Evolutionary conservation across 345 rosid genomes (phyloP).

Genomic region (Bruguiera gymnorhiza): DNA sequence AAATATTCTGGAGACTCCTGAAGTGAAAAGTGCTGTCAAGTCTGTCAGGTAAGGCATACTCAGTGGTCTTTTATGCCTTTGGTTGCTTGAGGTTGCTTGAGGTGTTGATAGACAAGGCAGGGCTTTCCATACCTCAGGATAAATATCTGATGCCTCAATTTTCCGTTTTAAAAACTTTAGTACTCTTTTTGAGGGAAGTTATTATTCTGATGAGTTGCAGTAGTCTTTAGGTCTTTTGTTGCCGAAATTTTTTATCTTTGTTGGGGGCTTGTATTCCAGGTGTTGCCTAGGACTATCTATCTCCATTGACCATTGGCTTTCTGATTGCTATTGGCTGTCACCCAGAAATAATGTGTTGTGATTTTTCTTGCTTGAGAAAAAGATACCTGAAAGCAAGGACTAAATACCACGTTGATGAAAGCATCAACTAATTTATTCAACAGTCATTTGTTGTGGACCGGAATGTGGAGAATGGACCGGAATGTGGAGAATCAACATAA

Average conservation of each 20-base stretch:
- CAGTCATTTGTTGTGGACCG: too few species aligned
- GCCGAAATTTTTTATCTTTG: not conserved
- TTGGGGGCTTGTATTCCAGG: too few species aligned
- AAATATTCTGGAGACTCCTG: conserved; percentile 84
- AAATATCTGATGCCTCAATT: not conserved
- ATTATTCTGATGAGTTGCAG: not conserved
- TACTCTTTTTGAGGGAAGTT: not conserved
- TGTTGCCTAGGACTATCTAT: too few species aligned
- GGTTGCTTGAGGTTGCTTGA: not conserved
- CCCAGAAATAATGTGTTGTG: not conserved
- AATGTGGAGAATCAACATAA: too few species aligned
- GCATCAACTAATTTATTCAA: too few species aligned
- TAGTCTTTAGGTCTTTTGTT: not conserved
- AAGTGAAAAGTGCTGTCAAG: conserved; percentile 83
- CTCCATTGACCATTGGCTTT: not conserved
- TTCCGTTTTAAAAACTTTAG: not conserved
- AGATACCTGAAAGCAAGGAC: too few species aligned
- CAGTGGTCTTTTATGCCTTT: not conserved
- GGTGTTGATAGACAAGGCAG: not conserved
- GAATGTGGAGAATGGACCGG: too few species aligned
- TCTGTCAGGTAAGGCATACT: conserved; percentile 54
- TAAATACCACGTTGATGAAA: too few species aligned
- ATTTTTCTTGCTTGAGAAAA: too few species aligned
- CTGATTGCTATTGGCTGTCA: not conserved
- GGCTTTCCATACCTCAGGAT: not conserved